Percentiles rank a stretch among this genome's conserved stretches.
Conservation (phyloP, 768 basidiomycete species). For the Paxillus rubicundulus region DNA sequence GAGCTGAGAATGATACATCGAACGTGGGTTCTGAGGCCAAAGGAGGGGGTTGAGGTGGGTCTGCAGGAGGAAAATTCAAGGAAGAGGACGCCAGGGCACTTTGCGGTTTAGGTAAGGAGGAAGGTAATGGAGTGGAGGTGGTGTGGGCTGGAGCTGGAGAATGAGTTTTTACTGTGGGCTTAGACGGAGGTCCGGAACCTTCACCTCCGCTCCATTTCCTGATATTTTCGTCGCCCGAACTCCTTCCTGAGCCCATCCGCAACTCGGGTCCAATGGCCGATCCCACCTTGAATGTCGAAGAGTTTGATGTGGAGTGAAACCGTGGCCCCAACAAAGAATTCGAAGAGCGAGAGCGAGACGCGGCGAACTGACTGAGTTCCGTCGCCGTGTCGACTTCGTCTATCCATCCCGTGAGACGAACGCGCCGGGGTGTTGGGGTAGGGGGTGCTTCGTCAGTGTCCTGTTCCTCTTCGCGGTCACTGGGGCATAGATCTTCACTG, state of each 20-base stretch:
- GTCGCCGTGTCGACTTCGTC: constrained; percentile 48
- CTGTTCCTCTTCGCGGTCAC: constrained; percentile 1
- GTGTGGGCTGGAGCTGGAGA: background rate
- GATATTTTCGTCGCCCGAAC: background rate
- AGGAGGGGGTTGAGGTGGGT: constrained; percentile 1
- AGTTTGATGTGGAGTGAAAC: background rate
- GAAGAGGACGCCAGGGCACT: background rate
- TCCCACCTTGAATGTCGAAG: background rate
- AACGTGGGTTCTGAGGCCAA: constrained; percentile 14
- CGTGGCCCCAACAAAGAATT: no score
- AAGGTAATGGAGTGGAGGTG: background rate
- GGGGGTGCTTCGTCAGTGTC: constrained; percentile 18
- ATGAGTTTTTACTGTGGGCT: background rate
- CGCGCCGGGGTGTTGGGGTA: constrained; percentile 24
- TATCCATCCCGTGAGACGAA: constrained; percentile 56
- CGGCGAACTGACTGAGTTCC: constrained; percentile 52
- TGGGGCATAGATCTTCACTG: background rate
- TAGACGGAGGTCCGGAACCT: background rate
- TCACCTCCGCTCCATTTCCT: background rate
- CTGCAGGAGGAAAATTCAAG: background rate
- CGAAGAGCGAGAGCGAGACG: constrained; percentile 18
- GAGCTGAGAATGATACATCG: constrained; percentile 24
- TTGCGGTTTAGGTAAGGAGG: background rate
- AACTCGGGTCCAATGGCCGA: background rate
- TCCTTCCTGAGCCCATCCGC: background rate